Conservation (phyloP, 306 rosid genomes). For the Herpetospermum pedunculosum region DNA sequence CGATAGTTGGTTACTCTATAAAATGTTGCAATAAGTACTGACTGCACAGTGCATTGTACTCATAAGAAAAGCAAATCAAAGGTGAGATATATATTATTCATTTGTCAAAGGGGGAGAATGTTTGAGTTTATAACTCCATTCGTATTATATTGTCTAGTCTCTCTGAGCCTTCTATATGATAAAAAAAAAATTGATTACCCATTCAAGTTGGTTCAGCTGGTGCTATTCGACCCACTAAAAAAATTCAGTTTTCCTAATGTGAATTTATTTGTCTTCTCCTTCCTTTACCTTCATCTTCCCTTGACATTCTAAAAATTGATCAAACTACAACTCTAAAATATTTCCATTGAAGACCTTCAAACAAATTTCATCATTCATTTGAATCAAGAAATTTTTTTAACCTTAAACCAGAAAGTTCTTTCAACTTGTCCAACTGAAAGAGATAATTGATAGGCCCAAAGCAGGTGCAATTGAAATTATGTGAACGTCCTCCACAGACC, state of each 20-base stretch:
- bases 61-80: not conserved
- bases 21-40: not conserved
- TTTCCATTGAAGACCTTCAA: slow-evolving; percentile 1
- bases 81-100: not conserved
- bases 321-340: not conserved
- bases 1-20: not conserved
- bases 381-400: not conserved
- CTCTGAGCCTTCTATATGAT: not conserved
- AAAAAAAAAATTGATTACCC: not conserved
- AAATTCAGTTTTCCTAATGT: not conserved
- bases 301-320: not conserved
- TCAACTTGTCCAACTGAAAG: not conserved
- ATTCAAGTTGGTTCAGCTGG: not conserved
- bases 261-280: not conserved
- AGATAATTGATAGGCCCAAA: not conserved
- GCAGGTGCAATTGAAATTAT: not conserved
- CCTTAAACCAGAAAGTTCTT: not conserved
- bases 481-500: not conserved
- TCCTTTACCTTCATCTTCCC: not conserved
- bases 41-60: not conserved
- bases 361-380: not conserved
- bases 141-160: not conserved
- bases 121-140: not conserved
- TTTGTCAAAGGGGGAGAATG: not conserved
- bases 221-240: not conserved